Evolutionary conservation across 2,329 filamentous ascomycete genomes (phyloP).

Genomic region (Colletotrichum sp.): DNA sequence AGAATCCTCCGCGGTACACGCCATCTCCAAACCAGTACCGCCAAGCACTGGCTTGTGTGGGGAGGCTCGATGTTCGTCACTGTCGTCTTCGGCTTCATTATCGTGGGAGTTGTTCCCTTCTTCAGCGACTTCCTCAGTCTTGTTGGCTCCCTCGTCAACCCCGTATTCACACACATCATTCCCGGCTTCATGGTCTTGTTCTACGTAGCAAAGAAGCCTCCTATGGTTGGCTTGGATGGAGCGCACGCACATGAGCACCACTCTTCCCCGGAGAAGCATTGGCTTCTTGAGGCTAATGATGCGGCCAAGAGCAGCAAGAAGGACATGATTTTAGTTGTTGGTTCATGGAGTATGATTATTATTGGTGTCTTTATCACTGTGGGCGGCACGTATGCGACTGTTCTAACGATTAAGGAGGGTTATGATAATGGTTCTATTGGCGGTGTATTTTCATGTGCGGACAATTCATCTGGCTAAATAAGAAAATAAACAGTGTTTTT

Average conservation of each 20-base stretch:
- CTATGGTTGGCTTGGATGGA: background rate
- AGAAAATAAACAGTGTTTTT: fast-evolving
- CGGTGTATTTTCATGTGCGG: slow-evolving; percentile 29
- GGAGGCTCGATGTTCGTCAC: background rate
- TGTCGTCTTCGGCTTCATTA: background rate
- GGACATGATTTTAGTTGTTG: slow-evolving; percentile 26
- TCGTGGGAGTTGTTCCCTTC: background rate
- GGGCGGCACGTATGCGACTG: slow-evolving; percentile 26
- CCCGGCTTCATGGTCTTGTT: background rate
- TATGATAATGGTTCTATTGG: slow-evolving; percentile 26
- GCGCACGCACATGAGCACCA: background rate
- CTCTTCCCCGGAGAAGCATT: background rate
- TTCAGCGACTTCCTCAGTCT: background rate
- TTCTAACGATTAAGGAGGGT: slow-evolving; percentile 27
- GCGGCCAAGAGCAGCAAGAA: slow-evolving; percentile 15
- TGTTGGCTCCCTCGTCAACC: background rate
- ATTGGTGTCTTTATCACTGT: slow-evolving; percentile 25
- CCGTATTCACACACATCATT: background rate
- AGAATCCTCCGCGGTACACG: background rate
- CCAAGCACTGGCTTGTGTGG: background rate
- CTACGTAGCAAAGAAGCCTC: background rate
- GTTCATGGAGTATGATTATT: slow-evolving; percentile 29
- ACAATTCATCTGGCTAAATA: slow-evolving; percentile 24
- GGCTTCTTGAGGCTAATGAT: background rate
- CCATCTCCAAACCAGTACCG: background rate